These are phyloP conservation scores for Ceratobasidium sp. DNA, from an alignment of 1,284 basidiomycete species.

Conservation along the genomic window DNA sequence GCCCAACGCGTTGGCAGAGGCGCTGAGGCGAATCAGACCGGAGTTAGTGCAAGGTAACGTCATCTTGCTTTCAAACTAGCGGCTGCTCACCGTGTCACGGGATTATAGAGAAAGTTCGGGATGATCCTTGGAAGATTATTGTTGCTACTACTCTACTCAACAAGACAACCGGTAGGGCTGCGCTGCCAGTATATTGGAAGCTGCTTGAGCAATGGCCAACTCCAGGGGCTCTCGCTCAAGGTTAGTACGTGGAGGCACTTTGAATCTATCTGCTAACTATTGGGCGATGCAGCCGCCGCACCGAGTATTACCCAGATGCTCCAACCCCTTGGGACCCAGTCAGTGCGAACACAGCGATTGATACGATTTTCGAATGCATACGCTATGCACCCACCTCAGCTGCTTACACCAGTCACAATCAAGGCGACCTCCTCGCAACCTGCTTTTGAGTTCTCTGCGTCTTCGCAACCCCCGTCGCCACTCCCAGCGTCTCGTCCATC, in stretches of 20 bases:
- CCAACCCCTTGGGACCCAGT: slow-evolving; percentile 65
- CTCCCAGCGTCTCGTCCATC: not conserved
- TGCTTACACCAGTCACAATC: not conserved
- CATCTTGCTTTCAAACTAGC: not conserved
- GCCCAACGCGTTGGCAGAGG: slow-evolving; percentile 10
- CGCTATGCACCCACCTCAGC: slow-evolving; percentile 39
- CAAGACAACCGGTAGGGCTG: slow-evolving; percentile 64
- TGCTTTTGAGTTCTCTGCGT: not conserved
- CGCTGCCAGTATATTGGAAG: slow-evolving; percentile 66
- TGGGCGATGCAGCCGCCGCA: slow-evolving; percentile 29
- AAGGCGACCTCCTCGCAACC: not conserved
- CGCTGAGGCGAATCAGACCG: slow-evolving; percentile 19
- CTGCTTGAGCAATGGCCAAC: slow-evolving; percentile 66
- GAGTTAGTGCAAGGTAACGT: slow-evolving; percentile 27
- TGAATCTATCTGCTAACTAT: not conserved
- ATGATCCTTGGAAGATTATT: slow-evolving; percentile 67
- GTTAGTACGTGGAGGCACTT: slow-evolving; percentile 52
- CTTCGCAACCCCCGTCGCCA: not conserved
- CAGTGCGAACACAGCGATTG: slow-evolving; percentile 63
- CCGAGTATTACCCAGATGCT: slow-evolving; percentile 59
- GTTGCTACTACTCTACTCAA: slow-evolving; percentile 67
- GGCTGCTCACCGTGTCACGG: not conserved
- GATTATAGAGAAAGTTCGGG: slow-evolving; percentile 59
- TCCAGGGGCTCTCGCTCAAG: slow-evolving; percentile 62
- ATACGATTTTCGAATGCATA: slow-evolving; percentile 52